Evolutionary conservation across 1,284 basidiomycete genomes (phyloP), one percentile per base, ranked within the genome.

Genomic region (Ceratobasidium papillatum): DNA sequence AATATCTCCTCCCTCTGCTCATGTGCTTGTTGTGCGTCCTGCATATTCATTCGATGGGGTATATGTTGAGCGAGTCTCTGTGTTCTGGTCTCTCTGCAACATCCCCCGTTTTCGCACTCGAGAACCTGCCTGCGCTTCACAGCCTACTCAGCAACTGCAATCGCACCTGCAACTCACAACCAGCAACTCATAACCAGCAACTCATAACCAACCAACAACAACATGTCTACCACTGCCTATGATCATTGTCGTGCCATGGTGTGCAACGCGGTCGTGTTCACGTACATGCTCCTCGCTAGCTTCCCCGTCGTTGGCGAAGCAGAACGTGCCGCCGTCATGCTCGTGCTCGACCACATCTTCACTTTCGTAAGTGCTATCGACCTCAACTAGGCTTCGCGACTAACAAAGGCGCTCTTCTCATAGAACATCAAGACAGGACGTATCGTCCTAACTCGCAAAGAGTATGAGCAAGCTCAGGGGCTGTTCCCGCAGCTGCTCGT

Each of bases 351-450:
- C 2, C 63, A 45, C 27, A 34, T 51, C 30, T 51, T 65, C 11
- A 65, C 43, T 32, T 65, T 65, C 32, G 63, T 65, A 27, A 51
- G 63, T 65, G 11, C 12, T 22, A 1, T 49, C 30, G 5, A 34
- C 25, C 11, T 7, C 22, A 5, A 52, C 52, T 8, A 22, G 19
- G 14, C 4, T 61, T 7, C 7, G 17, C 3, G 32, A 30, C 12
- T 3, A 36, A 34, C 34, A 41, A 38, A 14, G 3, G 5, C 11
- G 19, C 19, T 49, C 19, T 49, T 12, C 7, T 3, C 2, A 17
- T n/a, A 65, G 63, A 65, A 65, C 30, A 11, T 49, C 45, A 17
- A 51, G 22, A 1, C 49, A 14, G 63, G 63, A 49, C 41, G 45
- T 3, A 32, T 65, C 27, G 63, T 51, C 30, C 63, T 65, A 5